These are phyloP conservation scores for Trypanosoma vivax DNA, from an alignment of 208 protist genomes.

Conservation along the genomic window DNA sequence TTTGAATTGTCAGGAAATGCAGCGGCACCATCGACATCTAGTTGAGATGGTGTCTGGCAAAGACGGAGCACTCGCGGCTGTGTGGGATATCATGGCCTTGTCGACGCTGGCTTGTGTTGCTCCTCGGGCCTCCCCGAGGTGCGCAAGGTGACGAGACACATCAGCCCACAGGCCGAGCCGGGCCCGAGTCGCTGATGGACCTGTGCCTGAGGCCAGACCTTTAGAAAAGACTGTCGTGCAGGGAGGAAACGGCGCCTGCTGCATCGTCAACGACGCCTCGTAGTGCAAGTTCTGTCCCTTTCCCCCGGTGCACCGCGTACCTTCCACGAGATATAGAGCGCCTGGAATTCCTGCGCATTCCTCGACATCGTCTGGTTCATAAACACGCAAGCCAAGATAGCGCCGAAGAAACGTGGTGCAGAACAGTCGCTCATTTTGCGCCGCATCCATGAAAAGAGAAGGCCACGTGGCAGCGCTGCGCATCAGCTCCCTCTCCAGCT, in stretches of 20 bases:
- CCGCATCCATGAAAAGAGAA: constrained; percentile 15
- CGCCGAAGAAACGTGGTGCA: constrained; percentile 24
- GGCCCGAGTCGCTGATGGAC: not conserved
- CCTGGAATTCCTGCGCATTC: constrained; percentile 3
- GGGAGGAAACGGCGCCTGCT: constrained; percentile 16
- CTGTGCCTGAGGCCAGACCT: constrained; percentile 3
- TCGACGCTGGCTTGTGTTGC: not conserved
- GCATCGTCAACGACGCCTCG: constrained; percentile 11
- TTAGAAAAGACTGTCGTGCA: constrained; percentile 8
- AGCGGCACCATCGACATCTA: too few species aligned
- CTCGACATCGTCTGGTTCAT: constrained; percentile 21
- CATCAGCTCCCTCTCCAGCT: not conserved
- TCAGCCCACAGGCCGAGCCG: constrained; percentile 10
- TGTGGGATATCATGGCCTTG: constrained; percentile 3
- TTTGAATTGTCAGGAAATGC: too few species aligned
- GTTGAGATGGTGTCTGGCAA: too few species aligned
- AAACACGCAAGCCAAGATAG: constrained; percentile 17
- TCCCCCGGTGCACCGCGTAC: not conserved
- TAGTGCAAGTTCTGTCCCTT: not conserved
- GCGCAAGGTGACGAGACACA: constrained; percentile 5
- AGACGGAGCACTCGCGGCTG: not conserved
- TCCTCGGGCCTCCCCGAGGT: not conserved
- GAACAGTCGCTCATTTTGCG: constrained; percentile 16
- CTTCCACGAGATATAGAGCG: constrained; percentile 19
- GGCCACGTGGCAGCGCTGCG: constrained; percentile 4